Base-by-base conservation (phyloP, 148 eudicot genomes). In the Rhododendron molle region DNA sequence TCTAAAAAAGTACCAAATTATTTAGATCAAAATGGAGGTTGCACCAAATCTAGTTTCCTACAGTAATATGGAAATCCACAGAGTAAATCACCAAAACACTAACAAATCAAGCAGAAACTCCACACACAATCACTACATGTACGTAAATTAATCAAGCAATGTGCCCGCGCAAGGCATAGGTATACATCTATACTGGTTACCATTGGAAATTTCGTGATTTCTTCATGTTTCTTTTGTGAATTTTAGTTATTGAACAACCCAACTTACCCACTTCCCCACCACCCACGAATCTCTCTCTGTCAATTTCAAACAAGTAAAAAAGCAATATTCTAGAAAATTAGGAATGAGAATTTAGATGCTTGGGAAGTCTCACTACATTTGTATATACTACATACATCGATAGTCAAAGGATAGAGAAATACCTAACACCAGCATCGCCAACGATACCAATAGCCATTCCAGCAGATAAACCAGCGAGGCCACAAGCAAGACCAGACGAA, bases 341-440 rank as follows among this genome's bases (percentile, higher is more conserved):
- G 65, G 65, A 58, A 18, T 6, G 60, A 21, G n/a, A 58, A 7
- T 21, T 58, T 58, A 58, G n/a, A 58, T 58, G 65, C 65, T 20
- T 58, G 65, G 65, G n/a, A 21, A 58, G 65, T 20, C 9, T 20
- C 65, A 21, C 65, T 21, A 21, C 65, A 20, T 58, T 58, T 58
- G 65, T 20, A 21, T 21, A 58, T 58, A 21, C 9, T 58, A 52
- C 16, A 3, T 13, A 13, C 52, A 58, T 58, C 1, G n/a, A 58
- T 58, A 58, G 65, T 58, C 65, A 7, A 7, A 58, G 65, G 65
- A 6, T 58, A 1, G 76, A 32, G 56, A 20, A 74, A 10, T 84
- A 84, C 86, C 86, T 76, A 54, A 84, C 86, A 84, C 86, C 86
- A 23, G 86, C 86, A 76, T 84, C 86, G 16, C 86, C 86, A 76